Evolutionary conservation across 2,329 filamentous ascomycete species (phyloP).

Genomic region (Aspergillus hiratsukae): DNA sequence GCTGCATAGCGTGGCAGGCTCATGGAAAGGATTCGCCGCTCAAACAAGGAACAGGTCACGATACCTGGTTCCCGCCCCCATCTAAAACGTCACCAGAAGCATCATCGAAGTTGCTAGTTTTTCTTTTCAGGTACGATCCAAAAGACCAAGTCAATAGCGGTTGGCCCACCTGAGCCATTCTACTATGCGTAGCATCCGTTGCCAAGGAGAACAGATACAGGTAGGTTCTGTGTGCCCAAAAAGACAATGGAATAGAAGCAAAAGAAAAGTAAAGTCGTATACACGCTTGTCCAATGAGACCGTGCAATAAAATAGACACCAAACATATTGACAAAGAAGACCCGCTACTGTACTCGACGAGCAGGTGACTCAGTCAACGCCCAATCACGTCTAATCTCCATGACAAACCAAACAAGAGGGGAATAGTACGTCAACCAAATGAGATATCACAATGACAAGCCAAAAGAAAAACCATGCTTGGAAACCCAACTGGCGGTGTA

Average conservation of each 20-base stretch:
- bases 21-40: neutral
- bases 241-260: constrained; percentile 3
- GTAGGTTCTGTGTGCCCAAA: neutral
- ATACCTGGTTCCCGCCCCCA: neutral
- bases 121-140: neutral
- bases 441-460: constrained; percentile 8
- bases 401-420: constrained; percentile 1
- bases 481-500: constrained; percentile 3
- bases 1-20: neutral
- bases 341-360: neutral
- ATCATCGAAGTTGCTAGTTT: neutral
- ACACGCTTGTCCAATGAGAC: neutral
- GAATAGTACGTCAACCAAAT: constrained; percentile 12
- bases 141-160: neutral
- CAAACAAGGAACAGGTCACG: neutral
- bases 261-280: neutral
- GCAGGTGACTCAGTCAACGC: neutral
- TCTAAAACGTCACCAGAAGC: neutral
- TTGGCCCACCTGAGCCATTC: neutral
- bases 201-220: neutral
- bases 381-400: neutral
- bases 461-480: constrained; percentile 4
- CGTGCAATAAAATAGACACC: neutral
- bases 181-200: neutral
- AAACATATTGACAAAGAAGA: neutral